These are phyloP conservation scores for Trichosporon inkin DNA, from an alignment of 1,284 basidiomycete species.

Conservation along the genomic window DNA sequence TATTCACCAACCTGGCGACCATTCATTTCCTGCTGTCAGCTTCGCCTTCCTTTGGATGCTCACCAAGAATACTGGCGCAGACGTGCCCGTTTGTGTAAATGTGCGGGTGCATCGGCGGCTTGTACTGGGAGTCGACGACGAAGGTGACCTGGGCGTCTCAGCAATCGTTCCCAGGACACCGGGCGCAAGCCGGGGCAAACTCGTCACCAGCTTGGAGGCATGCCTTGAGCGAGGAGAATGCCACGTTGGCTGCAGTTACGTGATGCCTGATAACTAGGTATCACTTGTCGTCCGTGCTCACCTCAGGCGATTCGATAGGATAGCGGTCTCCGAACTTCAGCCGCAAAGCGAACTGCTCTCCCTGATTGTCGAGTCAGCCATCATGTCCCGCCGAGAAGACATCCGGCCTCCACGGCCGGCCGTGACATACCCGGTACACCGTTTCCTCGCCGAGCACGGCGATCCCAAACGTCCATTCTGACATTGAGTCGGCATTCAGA, in stretches of 20 bases:
- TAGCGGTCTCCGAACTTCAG: conserved; percentile 45
- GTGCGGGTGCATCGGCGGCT: conserved; percentile 49
- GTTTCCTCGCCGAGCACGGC: conserved; percentile 46
- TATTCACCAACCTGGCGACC: conserved; percentile 41
- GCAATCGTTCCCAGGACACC: neutral
- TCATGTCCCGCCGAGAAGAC: too few relatives aligned
- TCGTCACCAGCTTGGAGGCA: too few relatives aligned
- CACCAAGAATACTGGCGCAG: conserved; percentile 48
- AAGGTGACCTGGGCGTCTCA: conserved; percentile 44
- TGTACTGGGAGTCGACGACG: conserved; percentile 33
- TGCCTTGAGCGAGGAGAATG: too few relatives aligned
- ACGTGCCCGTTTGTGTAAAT: conserved; percentile 51
- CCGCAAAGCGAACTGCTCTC: conserved; percentile 43
- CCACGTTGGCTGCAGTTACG: too few relatives aligned
- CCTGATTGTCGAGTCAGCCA: conserved; percentile 24
- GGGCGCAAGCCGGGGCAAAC: neutral
- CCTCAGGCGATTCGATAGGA: conserved; percentile 49
- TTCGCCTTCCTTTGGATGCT: neutral
- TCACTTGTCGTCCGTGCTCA: conserved; percentile 15
- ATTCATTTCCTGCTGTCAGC: conserved; percentile 39
- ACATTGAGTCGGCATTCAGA: conserved; percentile 34
- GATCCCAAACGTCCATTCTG: conserved; percentile 43
- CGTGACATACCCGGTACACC: conserved; percentile 32
- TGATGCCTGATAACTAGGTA: neutral
- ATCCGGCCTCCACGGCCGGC: too few relatives aligned